These are phyloP conservation scores for Halenospora varia DNA, from an alignment of 495 filamentous ascomycete species.

Conservation along the genomic window DNA sequence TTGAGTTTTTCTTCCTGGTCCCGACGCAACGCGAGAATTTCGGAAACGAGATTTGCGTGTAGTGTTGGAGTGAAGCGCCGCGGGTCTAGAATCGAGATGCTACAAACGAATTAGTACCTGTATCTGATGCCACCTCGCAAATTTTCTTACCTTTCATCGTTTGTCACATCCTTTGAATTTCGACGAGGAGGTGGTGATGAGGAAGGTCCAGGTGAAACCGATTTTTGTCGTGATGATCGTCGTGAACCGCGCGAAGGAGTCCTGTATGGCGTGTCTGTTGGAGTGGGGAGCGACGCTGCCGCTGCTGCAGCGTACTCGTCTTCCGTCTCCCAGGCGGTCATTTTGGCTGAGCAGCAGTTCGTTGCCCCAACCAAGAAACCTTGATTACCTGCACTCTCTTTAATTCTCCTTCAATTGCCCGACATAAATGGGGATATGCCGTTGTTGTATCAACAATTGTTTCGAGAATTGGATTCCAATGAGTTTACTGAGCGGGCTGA, in stretches of 20 bases:
- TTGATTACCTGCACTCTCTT: not conserved
- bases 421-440: constrained; percentile 5
- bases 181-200: constrained; percentile 60
- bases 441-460: constrained; percentile 9
- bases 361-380: not conserved
- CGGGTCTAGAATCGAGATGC: constrained; percentile 76
- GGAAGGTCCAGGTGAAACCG: constrained; percentile 56
- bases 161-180: constrained; percentile 51
- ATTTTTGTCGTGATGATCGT: constrained; percentile 35
- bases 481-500: not conserved
- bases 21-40: constrained; percentile 81
- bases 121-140: too few species aligned
- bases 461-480: not conserved
- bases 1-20: constrained; percentile 86
- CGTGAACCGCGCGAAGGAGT: constrained; percentile 53
- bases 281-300: constrained; percentile 56
- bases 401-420: constrained; percentile 9
- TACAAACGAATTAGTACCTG: not conserved
- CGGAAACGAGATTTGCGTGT: constrained; percentile 90
- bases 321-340: constrained; percentile 52
- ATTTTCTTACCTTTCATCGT: constrained; percentile 55
- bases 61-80: constrained; percentile 91
- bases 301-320: constrained; percentile 47
- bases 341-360: constrained; percentile 17
- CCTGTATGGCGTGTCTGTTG: constrained; percentile 61